Percentiles rank a stretch among this genome's conserved stretches.
These are phyloP conservation scores for Kondoa subrosea DNA, from an alignment of 768 basidiomycete species.

Conservation along the genomic window DNA sequence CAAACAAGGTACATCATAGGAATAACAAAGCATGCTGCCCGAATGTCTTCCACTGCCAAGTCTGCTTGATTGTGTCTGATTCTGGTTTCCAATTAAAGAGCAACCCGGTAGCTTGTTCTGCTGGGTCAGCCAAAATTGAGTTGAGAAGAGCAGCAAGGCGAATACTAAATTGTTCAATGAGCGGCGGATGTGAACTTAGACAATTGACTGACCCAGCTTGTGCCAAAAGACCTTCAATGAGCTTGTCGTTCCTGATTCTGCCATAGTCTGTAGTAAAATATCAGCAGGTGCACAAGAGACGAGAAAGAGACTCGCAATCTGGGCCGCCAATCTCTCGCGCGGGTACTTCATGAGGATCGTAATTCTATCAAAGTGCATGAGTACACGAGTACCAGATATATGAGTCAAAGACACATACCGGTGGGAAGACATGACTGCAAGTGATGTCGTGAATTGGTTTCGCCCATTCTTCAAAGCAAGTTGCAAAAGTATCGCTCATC, in stretches of 20 bases:
- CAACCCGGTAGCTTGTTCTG: neutral
- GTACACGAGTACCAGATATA: constrained; percentile 21
- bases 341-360: constrained; percentile 4
- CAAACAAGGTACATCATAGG: no score
- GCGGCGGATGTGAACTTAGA: neutral
- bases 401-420: constrained; percentile 24
- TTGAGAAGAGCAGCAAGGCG: constrained; percentile 72
- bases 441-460: neutral
- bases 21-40: neutral
- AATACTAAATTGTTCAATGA: constrained; percentile 35
- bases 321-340: constrained; percentile 56
- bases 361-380: constrained; percentile 20
- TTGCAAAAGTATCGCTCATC: constrained; percentile 16
- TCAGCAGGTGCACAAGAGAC: neutral
- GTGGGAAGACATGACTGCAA: constrained; percentile 20
- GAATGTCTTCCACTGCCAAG: neutral
- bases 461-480: neutral
- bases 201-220: constrained; percentile 40
- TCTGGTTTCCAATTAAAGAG: neutral
- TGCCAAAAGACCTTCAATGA: constrained; percentile 65
- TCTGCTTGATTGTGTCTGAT: neutral
- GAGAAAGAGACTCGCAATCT: constrained; percentile 33
- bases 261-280: constrained; percentile 39
- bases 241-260: constrained; percentile 46
- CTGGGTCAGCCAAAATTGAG: constrained; percentile 21